Evolutionary conservation across 306 rosid species (phyloP).

Genomic region (Prosopis cineraria): DNA sequence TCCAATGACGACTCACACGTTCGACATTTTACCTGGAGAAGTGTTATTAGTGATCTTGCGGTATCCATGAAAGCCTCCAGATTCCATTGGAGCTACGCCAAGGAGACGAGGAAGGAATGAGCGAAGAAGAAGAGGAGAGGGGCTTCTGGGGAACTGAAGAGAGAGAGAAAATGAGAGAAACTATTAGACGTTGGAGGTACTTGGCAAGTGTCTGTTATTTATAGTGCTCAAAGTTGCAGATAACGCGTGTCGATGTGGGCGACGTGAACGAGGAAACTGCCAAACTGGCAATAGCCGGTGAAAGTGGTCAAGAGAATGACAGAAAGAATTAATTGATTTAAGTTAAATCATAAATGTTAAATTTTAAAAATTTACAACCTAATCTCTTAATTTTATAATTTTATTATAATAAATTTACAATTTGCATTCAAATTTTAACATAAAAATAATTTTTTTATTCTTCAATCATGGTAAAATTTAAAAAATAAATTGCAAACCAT

Average conservation of each 20-base stretch:
- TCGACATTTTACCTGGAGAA: conserved; percentile 39
- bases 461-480: no score
- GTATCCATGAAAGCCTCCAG: conserved; percentile 74
- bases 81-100: conserved; percentile 43
- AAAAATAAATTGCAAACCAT: no score
- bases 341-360: no score
- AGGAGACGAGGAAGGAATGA: not conserved
- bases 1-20: not conserved
- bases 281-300: conserved; percentile 40
- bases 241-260: conserved; percentile 45
- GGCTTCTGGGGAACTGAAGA: not conserved
- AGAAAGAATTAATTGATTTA: no score
- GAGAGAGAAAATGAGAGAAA: not conserved
- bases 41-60: conserved; percentile 55
- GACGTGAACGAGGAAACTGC: conserved; percentile 55
- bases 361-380: no score
- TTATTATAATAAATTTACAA: no score
- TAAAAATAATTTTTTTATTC: no score
- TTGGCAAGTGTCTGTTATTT: conserved; percentile 55
- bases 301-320: no score
- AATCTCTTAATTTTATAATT: no score
- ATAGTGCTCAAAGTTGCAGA: conserved; percentile 35
- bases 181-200: conserved; percentile 13
- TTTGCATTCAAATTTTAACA: no score
- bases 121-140: not conserved